phyloP scores from a whole-genome alignment of 345 rosid genomes.

The Boechera stricta region DNA sequence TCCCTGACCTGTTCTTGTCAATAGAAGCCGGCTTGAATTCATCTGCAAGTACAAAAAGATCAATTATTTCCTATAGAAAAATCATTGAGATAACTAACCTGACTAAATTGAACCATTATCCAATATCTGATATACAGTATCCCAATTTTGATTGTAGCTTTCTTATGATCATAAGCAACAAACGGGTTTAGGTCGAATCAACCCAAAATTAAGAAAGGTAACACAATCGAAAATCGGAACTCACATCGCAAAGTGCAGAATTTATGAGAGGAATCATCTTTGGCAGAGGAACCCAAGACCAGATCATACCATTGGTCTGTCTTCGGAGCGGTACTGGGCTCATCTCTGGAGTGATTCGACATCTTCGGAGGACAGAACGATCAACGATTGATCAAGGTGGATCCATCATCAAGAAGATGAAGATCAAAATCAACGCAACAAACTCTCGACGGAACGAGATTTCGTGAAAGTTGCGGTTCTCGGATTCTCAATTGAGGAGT shows the following conservation, averaged over 20 bases:
- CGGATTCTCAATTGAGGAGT: conserved; percentile 4
- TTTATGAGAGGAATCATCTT: conserved; percentile 60
- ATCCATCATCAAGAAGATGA: conserved; percentile 26
- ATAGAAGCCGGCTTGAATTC: conserved; percentile 92
- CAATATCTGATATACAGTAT: not conserved
- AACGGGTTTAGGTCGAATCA: not conserved
- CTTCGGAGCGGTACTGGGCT: conserved; percentile 69
- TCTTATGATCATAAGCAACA: not conserved
- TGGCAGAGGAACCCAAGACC: conserved; percentile 70
- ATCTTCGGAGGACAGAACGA: conserved; percentile 37
- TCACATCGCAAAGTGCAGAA: conserved; percentile 79
- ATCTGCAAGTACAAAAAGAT: conserved; percentile 50
- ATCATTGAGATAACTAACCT: conserved; percentile 4
- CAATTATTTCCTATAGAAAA: not conserved
- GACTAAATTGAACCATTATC: not conserved
- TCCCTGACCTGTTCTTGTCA: conserved; percentile 73
- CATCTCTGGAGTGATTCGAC: conserved; percentile 67
- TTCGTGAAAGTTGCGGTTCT: not conserved
- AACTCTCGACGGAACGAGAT: conserved; percentile 15
- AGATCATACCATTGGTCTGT: conserved; percentile 86
- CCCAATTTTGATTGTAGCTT: not conserved
- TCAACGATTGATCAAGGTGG: conserved; percentile 27
- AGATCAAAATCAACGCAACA: not conserved
- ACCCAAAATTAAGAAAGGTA: not conserved
- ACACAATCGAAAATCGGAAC: conserved; percentile 16